phyloP scores from a whole-genome alignment of 345 rosid genomes.

The Pugionium cornutum region DNA sequence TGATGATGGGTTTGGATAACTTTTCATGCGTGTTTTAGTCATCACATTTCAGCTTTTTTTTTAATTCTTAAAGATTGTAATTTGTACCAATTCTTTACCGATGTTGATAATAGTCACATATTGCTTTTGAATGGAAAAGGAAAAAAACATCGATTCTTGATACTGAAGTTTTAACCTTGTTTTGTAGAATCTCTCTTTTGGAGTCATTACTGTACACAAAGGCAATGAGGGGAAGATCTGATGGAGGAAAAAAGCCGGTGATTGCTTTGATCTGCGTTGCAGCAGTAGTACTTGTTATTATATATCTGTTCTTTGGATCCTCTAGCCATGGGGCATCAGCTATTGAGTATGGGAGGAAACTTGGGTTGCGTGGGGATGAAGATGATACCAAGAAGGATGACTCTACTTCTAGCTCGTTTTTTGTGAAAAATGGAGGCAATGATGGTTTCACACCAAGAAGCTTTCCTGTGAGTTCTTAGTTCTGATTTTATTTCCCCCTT shows the following conservation, averaged over 20 bases:
- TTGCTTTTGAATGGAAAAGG: background rate
- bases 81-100: background rate
- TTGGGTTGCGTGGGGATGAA: constrained; percentile 84
- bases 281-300: constrained; percentile 58
- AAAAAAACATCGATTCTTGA: background rate
- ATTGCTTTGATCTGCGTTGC: constrained; percentile 56
- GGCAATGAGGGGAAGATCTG: constrained; percentile 86
- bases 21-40: background rate
- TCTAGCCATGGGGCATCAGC: constrained; percentile 64
- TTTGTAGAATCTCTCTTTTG: constrained; percentile 26
- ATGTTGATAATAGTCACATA: background rate
- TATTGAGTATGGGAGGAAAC: constrained; percentile 82
- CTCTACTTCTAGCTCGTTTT: constrained; percentile 50
- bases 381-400: constrained; percentile 68
- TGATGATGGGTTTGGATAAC: too few relatives aligned
- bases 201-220: constrained; percentile 24
- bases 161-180: constrained; percentile 3
- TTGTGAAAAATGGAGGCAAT: constrained; percentile 36
- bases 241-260: constrained; percentile 78
- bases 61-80: background rate
- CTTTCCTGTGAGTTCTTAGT: constrained; percentile 68
- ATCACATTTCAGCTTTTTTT: background rate
- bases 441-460: constrained; percentile 58
- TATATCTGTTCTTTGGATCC: constrained; percentile 71
- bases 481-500: background rate